These are phyloP conservation scores for Blastobotrys parvus DNA, from an alignment of 805 yeast genomes.

Conservation along the genomic window DNA sequence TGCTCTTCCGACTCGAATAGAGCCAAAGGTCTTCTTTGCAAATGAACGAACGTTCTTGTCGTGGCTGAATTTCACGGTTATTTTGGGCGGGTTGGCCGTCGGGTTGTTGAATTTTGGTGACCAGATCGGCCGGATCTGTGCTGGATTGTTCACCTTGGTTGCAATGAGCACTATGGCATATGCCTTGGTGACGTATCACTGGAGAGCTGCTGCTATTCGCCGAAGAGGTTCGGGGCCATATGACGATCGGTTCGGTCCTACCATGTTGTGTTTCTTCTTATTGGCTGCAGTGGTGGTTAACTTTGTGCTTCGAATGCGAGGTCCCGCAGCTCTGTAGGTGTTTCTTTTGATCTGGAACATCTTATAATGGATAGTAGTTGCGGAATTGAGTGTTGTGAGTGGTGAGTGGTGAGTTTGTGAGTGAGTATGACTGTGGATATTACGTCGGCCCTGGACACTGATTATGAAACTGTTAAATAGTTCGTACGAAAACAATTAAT, in stretches of 20 bases:
- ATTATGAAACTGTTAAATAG: too few species aligned
- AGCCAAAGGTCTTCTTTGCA: slow-evolving; percentile 98
- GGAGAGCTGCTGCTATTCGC: slow-evolving; percentile 99
- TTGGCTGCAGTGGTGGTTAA: slow-evolving; percentile 89
- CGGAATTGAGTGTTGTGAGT: too few species aligned
- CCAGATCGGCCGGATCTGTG: slow-evolving; percentile 81
- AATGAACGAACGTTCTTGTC: slow-evolving; percentile 97
- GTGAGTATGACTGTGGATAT: too few species aligned
- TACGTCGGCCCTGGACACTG: too few species aligned
- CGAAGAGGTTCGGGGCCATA: slow-evolving; percentile 98
- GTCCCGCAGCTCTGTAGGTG: too few species aligned
- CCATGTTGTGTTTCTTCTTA: slow-evolving; percentile 90
- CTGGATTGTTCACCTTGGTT: slow-evolving; percentile 87
- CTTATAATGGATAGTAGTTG: too few species aligned
- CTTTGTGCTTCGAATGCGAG: slow-evolving; percentile 66
- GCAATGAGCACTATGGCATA: slow-evolving; percentile 98
- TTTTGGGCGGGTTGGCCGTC: slow-evolving; percentile 91
- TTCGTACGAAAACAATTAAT: too few species aligned
- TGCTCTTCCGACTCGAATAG: slow-evolving; percentile 96
- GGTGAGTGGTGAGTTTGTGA: too few species aligned
- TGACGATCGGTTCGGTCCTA: slow-evolving; percentile 97
- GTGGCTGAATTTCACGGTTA: slow-evolving; percentile 98
- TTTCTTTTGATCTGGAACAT: too few species aligned
- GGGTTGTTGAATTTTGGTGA: slow-evolving; percentile 97
- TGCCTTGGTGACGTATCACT: slow-evolving; percentile 92